Base-by-base conservation (phyloP, 768 basidiomycete genomes). In the Auricularia sp. region DNA sequence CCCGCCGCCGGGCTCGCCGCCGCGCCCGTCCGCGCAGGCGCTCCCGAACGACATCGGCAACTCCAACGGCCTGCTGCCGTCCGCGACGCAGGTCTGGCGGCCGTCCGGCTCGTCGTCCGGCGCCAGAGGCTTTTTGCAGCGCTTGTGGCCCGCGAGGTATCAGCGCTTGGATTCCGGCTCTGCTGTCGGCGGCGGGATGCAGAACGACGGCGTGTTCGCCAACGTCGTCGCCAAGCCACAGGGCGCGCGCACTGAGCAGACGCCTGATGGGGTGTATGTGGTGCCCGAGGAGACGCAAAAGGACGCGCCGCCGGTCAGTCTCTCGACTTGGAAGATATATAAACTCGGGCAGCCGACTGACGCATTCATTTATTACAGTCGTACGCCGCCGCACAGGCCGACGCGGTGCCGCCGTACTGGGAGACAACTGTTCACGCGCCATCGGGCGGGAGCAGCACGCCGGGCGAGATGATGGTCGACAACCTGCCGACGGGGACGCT, bases 351-450 rank as follows among this genome's bases (percentile, higher is more conserved):
- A 23, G n/a, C n/a, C n/a, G n/a, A n/a, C 23, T 23, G 23, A 23
- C 23, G 23, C 23, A 23, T 23, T 23, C 1, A 23, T 23, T 23
- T 23, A 33, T 3, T n/a, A 3, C 64, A 94, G 90, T 85, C 93
- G 0, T 99, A 99, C 71, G 81, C 87, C 12, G 82, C 87, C 16
- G 97, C 96, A 2, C 87, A 93, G 67, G 83, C 87, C 35, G 96
- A 99, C 71, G 84, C 91, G 0, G 94, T 90, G 0, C 97, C 97
- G 0, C 84, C 93, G 0, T 99, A 99, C 75, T 98, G 93, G 91
- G 96, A 99, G 72, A 98, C 91, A 1, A 94, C 93, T 0, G 84
- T 98, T 8, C 90, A 95, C 66, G 86, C 94, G 0, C 93, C 93
- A 0, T 86, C 84, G 67, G 62, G 64, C 2, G 39, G 39, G 8